phyloP scores from a whole-genome alignment of 805 yeast genomes.

The Ogataea naganishii region DNA sequence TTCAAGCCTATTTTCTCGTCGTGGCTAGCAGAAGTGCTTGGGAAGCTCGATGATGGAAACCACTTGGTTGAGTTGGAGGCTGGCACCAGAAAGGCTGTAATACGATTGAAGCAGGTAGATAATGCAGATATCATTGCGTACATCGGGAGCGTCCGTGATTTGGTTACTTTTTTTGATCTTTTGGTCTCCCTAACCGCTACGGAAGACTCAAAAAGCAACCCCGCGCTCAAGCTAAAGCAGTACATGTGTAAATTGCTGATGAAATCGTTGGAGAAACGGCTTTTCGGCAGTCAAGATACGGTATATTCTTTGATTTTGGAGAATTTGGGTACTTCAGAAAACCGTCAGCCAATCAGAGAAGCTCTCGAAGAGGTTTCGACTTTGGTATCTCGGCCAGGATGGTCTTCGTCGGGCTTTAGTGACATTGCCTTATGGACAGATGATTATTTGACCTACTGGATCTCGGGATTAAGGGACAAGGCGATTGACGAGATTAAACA shows the following conservation, averaged over 20 bases:
- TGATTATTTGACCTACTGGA: constrained; percentile 21
- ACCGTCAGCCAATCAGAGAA: constrained; percentile 5
- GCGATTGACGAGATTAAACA: constrained; percentile 18
- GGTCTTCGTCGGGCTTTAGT: constrained; percentile 21
- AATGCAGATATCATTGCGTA: constrained; percentile 4
- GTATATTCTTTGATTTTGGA: constrained; percentile 18
- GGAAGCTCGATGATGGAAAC: constrained; percentile 9
- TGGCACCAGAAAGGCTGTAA: no score
- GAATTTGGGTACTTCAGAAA: constrained; percentile 9
- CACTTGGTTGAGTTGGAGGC: constrained; percentile 2
- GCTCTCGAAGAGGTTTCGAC: constrained; percentile 12
- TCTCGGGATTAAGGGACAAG: constrained; percentile 14
- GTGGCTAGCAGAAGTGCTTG: constrained; percentile 12
- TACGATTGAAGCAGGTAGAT: no score
- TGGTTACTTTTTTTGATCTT: constrained; percentile 15
- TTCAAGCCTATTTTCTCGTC: constrained; percentile 15
- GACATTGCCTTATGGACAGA: constrained; percentile 26
- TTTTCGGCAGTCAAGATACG: constrained; percentile 14
- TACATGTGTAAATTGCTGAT: constrained; percentile 12
- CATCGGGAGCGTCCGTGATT: constrained; percentile 11
- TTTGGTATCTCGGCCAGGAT: constrained; percentile 14
- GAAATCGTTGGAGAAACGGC: constrained; percentile 11
- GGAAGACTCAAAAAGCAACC: constrained; percentile 4
- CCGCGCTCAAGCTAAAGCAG: constrained; percentile 9
- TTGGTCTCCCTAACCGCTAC: constrained; percentile 8